Percentiles rank a stretch among this genome's conserved stretches.
Evolutionary conservation across 2,329 filamentous ascomycete species (phyloP).

Genomic region (Xylariaceae sp.): DNA sequence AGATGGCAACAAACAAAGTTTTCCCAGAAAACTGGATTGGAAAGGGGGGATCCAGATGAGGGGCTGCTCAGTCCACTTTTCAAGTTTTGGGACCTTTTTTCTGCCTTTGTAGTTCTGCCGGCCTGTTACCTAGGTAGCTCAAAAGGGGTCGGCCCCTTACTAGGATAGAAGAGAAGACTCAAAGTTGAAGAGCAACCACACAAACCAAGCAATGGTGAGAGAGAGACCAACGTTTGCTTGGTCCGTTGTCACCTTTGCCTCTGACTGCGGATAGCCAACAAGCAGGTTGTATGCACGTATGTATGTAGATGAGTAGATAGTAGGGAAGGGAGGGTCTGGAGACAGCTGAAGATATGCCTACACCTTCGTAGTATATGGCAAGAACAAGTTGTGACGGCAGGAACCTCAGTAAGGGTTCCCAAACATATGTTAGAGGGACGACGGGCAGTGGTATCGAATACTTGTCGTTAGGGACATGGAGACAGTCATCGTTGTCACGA

Average conservation of each 20-base stretch:
- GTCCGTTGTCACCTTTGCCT: too few relatives aligned
- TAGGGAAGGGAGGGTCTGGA: neutral
- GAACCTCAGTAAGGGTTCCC: slow-evolving; percentile 31
- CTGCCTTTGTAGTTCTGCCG: neutral
- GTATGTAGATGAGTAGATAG: too few relatives aligned
- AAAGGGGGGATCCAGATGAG: too few relatives aligned
- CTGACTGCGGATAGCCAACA: too few relatives aligned
- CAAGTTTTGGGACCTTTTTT: slow-evolving; percentile 2
- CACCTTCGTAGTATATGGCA: slow-evolving; percentile 5
- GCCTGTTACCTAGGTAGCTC: neutral
- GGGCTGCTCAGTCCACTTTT: neutral
- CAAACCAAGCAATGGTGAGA: too few relatives aligned
- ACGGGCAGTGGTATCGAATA: slow-evolving; percentile 23
- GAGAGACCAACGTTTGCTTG: too few relatives aligned
- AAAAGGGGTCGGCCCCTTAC: too few relatives aligned
- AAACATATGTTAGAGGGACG: slow-evolving; percentile 31
- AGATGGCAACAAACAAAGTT: slow-evolving; percentile 1
- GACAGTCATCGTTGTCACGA: slow-evolving; percentile 26
- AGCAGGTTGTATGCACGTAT: too few relatives aligned
- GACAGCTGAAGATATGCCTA: slow-evolving; percentile 1
- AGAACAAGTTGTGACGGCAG: slow-evolving; percentile 10
- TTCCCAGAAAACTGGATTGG: too few relatives aligned
- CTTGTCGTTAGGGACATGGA: slow-evolving; percentile 23
- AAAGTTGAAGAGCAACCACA: too few relatives aligned
- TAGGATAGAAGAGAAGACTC: neutral